phyloP scores from a whole-genome alignment of 257 asterid species.

The Plantago ovata region DNA sequence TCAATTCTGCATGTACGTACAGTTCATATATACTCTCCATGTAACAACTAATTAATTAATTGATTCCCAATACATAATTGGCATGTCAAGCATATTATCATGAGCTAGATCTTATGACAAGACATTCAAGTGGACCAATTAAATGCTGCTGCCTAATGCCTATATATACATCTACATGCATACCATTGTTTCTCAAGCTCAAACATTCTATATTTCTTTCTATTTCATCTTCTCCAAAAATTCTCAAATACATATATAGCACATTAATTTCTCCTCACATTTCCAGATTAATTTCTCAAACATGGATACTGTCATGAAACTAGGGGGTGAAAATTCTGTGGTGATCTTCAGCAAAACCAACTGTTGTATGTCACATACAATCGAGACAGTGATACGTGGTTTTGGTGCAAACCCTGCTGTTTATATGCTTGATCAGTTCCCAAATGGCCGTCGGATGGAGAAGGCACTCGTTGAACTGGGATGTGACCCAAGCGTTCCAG shows the following conservation, averaged over 20 bases:
- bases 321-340: conserved; percentile 43
- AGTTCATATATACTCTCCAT: no score
- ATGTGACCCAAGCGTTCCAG: conserved; percentile 50
- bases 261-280: background rate
- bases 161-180: background rate
- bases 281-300: background rate
- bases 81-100: background rate
- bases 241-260: conserved; percentile 21
- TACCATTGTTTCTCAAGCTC: background rate
- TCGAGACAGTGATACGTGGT: conserved; percentile 33
- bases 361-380: conserved; percentile 57
- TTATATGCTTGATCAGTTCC: conserved; percentile 40
- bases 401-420: conserved; percentile 51
- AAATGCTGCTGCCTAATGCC: no score
- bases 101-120: background rate
- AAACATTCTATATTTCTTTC: background rate
- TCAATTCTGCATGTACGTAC: background rate
- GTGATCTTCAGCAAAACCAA: conserved; percentile 57
- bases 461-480: conserved; percentile 41
- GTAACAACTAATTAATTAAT: no score
- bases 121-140: no score
- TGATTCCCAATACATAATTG: no score
- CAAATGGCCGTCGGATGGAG: conserved; percentile 45
- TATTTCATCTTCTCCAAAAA: background rate
- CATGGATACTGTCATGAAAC: conserved; percentile 39